Percentiles rank a stretch among this genome's conserved stretches.
Conservation (phyloP, 2,329 filamentous ascomycete genomes). For the Colletotrichum noveboracense region DNA sequence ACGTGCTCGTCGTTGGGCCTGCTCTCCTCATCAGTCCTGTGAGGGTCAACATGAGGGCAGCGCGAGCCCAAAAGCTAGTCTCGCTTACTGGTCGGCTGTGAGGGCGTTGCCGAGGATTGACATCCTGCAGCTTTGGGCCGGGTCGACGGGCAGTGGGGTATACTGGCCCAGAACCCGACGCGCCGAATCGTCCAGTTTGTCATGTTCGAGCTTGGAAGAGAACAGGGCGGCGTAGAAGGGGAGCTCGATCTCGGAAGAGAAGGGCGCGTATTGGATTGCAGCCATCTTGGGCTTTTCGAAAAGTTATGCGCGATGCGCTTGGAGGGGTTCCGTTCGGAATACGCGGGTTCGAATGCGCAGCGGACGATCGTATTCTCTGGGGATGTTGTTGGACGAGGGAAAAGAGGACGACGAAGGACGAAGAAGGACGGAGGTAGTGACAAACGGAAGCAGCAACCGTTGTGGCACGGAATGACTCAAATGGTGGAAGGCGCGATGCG, state of each 20-base stretch:
- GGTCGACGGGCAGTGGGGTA: constrained; percentile 77
- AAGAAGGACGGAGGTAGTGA: not conserved
- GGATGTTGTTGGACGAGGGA: not conserved
- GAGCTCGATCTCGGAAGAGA: constrained; percentile 92
- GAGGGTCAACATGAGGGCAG: constrained; percentile 21
- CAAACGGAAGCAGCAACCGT: not conserved
- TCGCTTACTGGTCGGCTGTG: constrained; percentile 79
- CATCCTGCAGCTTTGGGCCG: constrained; percentile 83
- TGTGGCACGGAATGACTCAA: constrained; percentile 2
- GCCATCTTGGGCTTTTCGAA: constrained; percentile 48
- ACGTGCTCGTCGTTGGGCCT: constrained; percentile 75
- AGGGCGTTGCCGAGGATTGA: constrained; percentile 89
- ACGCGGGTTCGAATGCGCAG: not conserved
- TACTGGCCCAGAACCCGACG: constrained; percentile 88
- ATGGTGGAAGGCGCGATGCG: not conserved
- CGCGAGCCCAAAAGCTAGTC: constrained; percentile 36
- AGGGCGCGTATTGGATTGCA: constrained; percentile 77
- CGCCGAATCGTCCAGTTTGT: constrained; percentile 94
- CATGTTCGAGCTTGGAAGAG: constrained; percentile 91
- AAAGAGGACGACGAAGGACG: not conserved
- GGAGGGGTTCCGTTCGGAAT: not conserved
- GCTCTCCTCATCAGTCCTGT: constrained; percentile 31
- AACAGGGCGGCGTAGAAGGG: constrained; percentile 96
- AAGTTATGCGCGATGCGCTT: not conserved
- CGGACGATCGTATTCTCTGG: not conserved